A percentile compares a stretch with the other conserved stretches of the same genome.
Conservation (phyloP, 1,284 basidiomycete genomes). For the Cystobasidium sp. region DNA sequence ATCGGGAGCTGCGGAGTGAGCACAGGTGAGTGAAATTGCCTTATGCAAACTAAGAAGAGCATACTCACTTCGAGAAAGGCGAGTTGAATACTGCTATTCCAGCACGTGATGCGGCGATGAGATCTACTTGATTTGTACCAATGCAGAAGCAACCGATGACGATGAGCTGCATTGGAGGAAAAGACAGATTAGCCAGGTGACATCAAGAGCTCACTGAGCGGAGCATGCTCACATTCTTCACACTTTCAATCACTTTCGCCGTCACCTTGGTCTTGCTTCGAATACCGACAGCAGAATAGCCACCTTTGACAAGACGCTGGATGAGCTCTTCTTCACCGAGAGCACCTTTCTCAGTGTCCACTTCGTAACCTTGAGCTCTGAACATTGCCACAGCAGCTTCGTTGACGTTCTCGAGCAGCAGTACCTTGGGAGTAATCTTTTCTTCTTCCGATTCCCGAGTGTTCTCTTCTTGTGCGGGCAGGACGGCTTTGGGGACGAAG, state of each 20-base stretch:
- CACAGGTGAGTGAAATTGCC: neutral
- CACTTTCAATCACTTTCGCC: slow-evolving; percentile 73
- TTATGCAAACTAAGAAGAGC: neutral
- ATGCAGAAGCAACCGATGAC: slow-evolving; percentile 99
- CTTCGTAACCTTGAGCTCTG: slow-evolving; percentile 83
- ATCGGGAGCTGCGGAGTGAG: slow-evolving; percentile 68
- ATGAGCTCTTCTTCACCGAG: slow-evolving; percentile 92
- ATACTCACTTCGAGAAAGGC: slow-evolving; percentile 82
- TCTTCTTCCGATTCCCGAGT: slow-evolving; percentile 16
- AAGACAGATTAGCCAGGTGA: neutral
- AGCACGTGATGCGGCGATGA: slow-evolving; percentile 76
- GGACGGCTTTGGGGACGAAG: slow-evolving; percentile 34
- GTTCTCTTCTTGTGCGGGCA: neutral
- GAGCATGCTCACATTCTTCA: slow-evolving; percentile 26
- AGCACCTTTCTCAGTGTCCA: slow-evolving; percentile 86
- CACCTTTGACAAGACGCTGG: slow-evolving; percentile 69
- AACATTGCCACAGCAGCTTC: slow-evolving; percentile 84
- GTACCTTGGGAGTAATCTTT: slow-evolving; percentile 27
- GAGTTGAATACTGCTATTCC: slow-evolving; percentile 99
- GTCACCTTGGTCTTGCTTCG: slow-evolving; percentile 98
- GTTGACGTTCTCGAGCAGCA: slow-evolving; percentile 60
- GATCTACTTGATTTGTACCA: slow-evolving; percentile 97
- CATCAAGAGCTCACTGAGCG: neutral
- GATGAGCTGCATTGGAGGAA: slow-evolving; percentile 69
- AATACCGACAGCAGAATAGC: slow-evolving; percentile 95